These are phyloP conservation scores for Naegleria gruberi DNA, from an alignment of 208 protist genomes.

Conservation along the genomic window DNA sequence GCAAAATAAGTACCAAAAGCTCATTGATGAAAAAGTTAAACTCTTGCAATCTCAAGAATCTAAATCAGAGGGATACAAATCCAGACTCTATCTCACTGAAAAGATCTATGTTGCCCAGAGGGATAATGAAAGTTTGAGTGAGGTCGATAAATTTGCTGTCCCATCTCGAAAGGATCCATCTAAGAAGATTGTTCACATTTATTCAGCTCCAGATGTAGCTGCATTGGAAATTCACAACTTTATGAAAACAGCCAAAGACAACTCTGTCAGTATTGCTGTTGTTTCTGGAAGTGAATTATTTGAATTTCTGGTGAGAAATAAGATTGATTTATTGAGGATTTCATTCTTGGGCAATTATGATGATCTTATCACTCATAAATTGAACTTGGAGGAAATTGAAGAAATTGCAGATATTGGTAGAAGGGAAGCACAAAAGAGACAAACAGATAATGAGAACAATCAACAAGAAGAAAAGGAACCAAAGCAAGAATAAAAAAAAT, in stretches of 20 bases:
- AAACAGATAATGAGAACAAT: neutral
- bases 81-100: neutral
- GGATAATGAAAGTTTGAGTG: too few relatives aligned
- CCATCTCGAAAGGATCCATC: neutral
- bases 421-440: neutral
- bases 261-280: neutral
- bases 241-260: neutral
- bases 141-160: too few relatives aligned
- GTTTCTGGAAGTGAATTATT: neutral
- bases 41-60: too few relatives aligned
- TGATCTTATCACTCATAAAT: neutral
- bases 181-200: neutral
- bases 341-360: neutral
- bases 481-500: neutral
- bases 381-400: neutral
- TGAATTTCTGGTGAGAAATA: neutral
- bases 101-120: neutral
- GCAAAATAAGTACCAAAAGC: neutral
- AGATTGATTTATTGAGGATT: neutral
- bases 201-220: neutral
- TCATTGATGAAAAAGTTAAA: neutral
- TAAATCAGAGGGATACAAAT: neutral
- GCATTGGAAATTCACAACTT: neutral
- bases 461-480: neutral
- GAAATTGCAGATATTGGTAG: neutral